These are phyloP conservation scores for Ustilago tritici DNA, from an alignment of 1,284 basidiomycete species.

Conservation along the genomic window DNA sequence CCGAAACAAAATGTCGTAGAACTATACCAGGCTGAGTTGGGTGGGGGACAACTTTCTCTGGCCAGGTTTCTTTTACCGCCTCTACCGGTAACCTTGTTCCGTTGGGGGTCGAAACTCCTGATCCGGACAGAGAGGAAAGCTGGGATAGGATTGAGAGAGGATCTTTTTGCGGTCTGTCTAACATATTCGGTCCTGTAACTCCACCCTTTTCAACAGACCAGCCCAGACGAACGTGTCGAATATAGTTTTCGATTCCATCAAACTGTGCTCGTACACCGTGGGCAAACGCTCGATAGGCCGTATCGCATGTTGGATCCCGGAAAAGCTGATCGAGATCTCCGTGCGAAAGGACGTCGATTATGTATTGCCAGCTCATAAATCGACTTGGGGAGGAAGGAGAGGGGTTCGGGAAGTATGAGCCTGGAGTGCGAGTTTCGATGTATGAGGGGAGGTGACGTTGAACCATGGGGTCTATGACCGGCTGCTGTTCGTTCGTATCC, in stretches of 20 bases:
- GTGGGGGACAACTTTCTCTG: constrained; percentile 38
- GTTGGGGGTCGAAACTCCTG: constrained; percentile 28
- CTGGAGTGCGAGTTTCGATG: constrained; percentile 26
- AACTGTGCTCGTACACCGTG: constrained; percentile 31
- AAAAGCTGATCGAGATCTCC: constrained; percentile 61
- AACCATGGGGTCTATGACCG: constrained; percentile 15
- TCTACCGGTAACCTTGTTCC: constrained; percentile 17
- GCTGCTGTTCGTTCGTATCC: neutral
- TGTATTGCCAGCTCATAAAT: constrained; percentile 45
- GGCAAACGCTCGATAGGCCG: constrained; percentile 50
- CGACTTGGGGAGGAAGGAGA: constrained; percentile 5
- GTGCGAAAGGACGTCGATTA: constrained; percentile 24
- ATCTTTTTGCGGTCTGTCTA: constrained; percentile 33
- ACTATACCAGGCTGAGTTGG: neutral
- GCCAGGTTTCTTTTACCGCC: constrained; percentile 37
- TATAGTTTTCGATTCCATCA: constrained; percentile 56
- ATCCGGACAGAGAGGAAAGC: constrained; percentile 1
- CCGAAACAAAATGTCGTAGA: constrained; percentile 37
- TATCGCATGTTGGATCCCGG: constrained; percentile 48
- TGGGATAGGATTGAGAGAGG: constrained; percentile 9
- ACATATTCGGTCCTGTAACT: constrained; percentile 27
- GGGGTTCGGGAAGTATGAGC: constrained; percentile 33
- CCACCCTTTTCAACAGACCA: constrained; percentile 37
- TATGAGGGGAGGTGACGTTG: constrained; percentile 24
- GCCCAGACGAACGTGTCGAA: constrained; percentile 47